Percentiles rank a stretch among this genome's conserved stretches.
These are phyloP conservation scores for Danielia oregonensis DNA, from an alignment of 805 yeast species.

Conservation along the genomic window DNA sequence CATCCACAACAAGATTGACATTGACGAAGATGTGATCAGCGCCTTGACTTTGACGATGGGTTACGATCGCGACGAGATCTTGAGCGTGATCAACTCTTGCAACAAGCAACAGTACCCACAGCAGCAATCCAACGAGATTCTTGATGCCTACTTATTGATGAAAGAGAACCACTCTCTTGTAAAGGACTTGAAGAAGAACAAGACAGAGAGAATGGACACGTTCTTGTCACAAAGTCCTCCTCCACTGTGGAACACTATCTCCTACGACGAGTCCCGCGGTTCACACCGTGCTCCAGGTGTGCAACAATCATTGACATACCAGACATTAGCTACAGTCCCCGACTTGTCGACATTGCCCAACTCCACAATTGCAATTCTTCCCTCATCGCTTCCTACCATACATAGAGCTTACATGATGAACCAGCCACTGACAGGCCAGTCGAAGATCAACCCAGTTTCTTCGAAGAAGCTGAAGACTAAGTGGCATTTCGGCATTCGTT, in stretches of 20 bases:
- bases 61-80: constrained; percentile 77
- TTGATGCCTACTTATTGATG: constrained; percentile 82
- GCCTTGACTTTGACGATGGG: constrained; percentile 85
- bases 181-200: constrained; percentile 56
- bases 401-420: constrained; percentile 91
- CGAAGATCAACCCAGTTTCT: constrained; percentile 48
- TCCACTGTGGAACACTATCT: constrained; percentile 34
- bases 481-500: constrained; percentile 98
- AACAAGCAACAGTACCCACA: constrained; percentile 28
- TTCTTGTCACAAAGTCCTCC: constrained; percentile 63
- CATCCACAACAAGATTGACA: constrained; percentile 39
- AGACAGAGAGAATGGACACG: constrained; percentile 51
- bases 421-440: constrained; percentile 22
- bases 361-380: constrained; percentile 87
- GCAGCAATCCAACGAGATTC: constrained; percentile 59
- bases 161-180: constrained; percentile 72
- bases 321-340: constrained; percentile 44
- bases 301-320: constrained; percentile 44
- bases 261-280: constrained; percentile 13
- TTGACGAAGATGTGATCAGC: constrained; percentile 72
- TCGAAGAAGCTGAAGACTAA: constrained; percentile 87
- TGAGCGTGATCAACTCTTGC: constrained; percentile 62
- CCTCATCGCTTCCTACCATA: constrained; percentile 90
- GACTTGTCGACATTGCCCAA: constrained; percentile 53
- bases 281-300: constrained; percentile 39